Conservation (phyloP, 345 rosid species). For the Gossypium arboreum region DNA sequence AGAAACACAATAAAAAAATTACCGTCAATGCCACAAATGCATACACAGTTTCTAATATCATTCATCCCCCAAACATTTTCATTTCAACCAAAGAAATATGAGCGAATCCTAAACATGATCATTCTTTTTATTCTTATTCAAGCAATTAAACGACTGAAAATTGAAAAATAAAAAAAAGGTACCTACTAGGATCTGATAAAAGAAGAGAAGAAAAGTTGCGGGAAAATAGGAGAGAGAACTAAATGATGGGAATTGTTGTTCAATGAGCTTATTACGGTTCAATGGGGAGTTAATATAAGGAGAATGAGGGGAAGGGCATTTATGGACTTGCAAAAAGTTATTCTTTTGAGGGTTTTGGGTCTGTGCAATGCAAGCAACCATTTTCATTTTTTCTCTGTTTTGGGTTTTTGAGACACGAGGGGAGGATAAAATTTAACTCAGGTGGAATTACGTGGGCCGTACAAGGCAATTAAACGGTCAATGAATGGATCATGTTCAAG, state of each 20-base stretch:
- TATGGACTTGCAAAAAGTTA: background rate
- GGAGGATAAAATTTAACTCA: background rate
- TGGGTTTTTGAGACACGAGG: background rate
- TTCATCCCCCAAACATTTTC: background rate
- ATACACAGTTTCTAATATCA: background rate
- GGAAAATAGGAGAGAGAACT: background rate
- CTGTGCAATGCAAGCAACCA: background rate
- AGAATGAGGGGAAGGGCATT: slow-evolving; percentile 6
- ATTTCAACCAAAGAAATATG: slow-evolving; percentile 13
- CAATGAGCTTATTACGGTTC: background rate
- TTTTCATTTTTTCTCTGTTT: background rate
- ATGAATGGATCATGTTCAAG: background rate
- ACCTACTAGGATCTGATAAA: slow-evolving; percentile 52
- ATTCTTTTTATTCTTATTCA: background rate
- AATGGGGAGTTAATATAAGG: background rate
- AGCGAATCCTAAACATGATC: slow-evolving; percentile 33
- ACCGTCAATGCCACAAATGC: slow-evolving; percentile 22
- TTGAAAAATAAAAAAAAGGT: slow-evolving; percentile 4
- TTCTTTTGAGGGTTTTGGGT: slow-evolving; percentile 2
- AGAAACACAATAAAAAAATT: slow-evolving; percentile 37
- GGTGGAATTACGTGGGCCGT: background rate
- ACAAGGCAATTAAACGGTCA: background rate
- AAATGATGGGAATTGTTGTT: background rate
- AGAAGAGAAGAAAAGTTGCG: slow-evolving; percentile 38
- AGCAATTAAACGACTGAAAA: background rate